A percentile compares a stretch with the other conserved stretches of the same genome.
phyloP scores from a whole-genome alignment of 306 rosid genomes.

The Glycine soja region DNA sequence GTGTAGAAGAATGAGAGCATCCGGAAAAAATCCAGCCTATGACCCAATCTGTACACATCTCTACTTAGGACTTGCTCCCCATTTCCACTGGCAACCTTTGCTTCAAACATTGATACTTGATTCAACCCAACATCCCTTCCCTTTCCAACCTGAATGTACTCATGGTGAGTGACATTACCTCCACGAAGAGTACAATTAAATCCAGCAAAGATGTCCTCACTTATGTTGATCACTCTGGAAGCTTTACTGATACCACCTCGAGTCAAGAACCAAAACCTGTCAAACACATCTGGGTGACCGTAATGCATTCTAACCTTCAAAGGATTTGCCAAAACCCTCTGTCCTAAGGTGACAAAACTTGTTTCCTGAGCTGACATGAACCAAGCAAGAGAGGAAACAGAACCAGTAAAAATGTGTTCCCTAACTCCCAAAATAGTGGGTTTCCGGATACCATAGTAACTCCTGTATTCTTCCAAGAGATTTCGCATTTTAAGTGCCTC shows the following conservation, averaged over 20 bases:
- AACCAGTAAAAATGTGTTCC: slow-evolving; percentile 61
- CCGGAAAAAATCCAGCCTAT: slow-evolving; percentile 63
- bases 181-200: slow-evolving; percentile 64
- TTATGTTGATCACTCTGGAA: slow-evolving; percentile 62
- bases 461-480: slow-evolving; percentile 57
- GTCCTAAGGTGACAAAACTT: slow-evolving; percentile 63
- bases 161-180: slow-evolving; percentile 65
- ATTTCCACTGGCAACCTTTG: slow-evolving; percentile 64
- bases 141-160: slow-evolving; percentile 62
- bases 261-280: slow-evolving; percentile 63
- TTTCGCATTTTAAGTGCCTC: slow-evolving; percentile 62
- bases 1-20: slow-evolving; percentile 64
- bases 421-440: slow-evolving; percentile 63
- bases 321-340: slow-evolving; percentile 66
- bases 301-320: slow-evolving; percentile 64
- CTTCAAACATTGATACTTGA: slow-evolving; percentile 65
- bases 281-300: slow-evolving; percentile 64
- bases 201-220: slow-evolving; percentile 64
- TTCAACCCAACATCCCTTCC: slow-evolving; percentile 66
- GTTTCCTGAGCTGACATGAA: slow-evolving; percentile 67
- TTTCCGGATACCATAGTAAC: slow-evolving; percentile 52
- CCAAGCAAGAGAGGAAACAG: slow-evolving; percentile 67
- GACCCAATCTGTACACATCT: slow-evolving; percentile 62
- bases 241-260: slow-evolving; percentile 64
- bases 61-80: slow-evolving; percentile 64